Conservation (phyloP, 352 stramenopile species). For the Phytophthora pistaciae region DNA sequence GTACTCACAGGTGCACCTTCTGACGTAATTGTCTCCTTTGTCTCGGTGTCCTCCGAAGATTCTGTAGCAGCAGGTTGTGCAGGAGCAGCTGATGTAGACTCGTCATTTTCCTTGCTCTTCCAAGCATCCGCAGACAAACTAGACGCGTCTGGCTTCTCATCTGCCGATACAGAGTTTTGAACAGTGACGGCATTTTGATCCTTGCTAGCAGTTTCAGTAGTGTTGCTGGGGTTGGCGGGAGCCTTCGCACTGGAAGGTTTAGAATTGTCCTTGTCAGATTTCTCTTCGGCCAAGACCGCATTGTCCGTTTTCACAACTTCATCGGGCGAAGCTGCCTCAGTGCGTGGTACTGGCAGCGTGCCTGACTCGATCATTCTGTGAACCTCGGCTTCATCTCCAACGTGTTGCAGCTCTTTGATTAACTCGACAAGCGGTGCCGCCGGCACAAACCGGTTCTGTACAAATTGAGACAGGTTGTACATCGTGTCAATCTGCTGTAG, state of each 20-base stretch:
- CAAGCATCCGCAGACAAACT: neutral
- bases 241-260: constrained; percentile 1
- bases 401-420: constrained; percentile 53
- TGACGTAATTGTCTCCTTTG: constrained; percentile 1
- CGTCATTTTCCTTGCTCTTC: constrained; percentile 5
- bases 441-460: constrained; percentile 47
- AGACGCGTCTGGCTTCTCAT: neutral
- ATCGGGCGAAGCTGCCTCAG: neutral
- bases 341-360: constrained; percentile 29
- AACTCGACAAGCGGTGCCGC: constrained; percentile 40
- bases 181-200: neutral
- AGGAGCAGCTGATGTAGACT: neutral
- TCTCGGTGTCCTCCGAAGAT: neutral
- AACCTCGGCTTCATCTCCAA: constrained; percentile 40
- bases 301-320: constrained; percentile 1
- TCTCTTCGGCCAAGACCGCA: neutral
- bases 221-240: neutral
- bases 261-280: constrained; percentile 7
- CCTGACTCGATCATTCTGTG: constrained; percentile 46
- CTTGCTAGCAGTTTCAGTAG: constrained; percentile 1
- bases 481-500: constrained; percentile 83
- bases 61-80: neutral
- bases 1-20: constrained; percentile 5
- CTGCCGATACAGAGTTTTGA: neutral
- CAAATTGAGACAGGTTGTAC: constrained; percentile 53